phyloP scores from a whole-genome alignment of 345 rosid species.

The Trapa incisa region DNA sequence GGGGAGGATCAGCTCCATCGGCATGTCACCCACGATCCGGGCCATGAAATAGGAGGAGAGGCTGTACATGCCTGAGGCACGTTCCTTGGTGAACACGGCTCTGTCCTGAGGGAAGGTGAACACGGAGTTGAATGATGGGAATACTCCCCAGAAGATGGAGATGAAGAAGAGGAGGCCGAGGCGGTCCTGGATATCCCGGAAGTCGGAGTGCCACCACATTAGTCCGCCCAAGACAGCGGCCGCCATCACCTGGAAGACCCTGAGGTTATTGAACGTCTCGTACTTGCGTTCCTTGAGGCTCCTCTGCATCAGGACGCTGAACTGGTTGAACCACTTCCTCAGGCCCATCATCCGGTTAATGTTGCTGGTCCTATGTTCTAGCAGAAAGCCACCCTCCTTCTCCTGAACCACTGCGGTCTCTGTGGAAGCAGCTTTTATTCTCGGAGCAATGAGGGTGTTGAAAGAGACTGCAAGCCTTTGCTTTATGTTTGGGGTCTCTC shows the following conservation, averaged over 20 bases:
- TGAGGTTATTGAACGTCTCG: conserved; percentile 59
- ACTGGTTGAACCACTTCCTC: conserved; percentile 56
- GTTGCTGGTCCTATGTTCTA: conserved; percentile 7
- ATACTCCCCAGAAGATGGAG: conserved; percentile 87
- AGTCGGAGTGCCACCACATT: conserved; percentile 98
- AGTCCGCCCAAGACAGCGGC: conserved; percentile 42
- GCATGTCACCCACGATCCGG: conserved; percentile 62
- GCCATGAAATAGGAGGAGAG: conserved; percentile 95
- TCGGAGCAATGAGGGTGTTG: conserved; percentile 44
- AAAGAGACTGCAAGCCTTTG: conserved; percentile 44
- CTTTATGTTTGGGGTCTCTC: conserved; percentile 56
- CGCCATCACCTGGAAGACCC: conserved; percentile 65
- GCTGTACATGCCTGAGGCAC: conserved; percentile 83
- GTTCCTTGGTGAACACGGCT: conserved; percentile 55
- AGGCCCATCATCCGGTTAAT: conserved; percentile 7
- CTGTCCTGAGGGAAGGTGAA: conserved; percentile 93
- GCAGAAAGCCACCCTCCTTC: conserved; percentile 16
- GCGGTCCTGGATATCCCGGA: conserved; percentile 56
- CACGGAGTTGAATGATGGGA: conserved; percentile 72
- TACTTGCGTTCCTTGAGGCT: conserved; percentile 75
- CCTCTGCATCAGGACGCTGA: conserved; percentile 62
- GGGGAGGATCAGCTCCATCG: conserved; percentile 89
- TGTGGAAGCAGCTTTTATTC: conserved; percentile 40
- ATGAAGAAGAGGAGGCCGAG: conserved; percentile 78
- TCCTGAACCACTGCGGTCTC: conserved; percentile 12